Evolutionary conservation across 2,329 filamentous ascomycete genomes (phyloP), one percentile per base, ranked within the genome.

Genomic region (Purpureocillium lavendulum): DNA sequence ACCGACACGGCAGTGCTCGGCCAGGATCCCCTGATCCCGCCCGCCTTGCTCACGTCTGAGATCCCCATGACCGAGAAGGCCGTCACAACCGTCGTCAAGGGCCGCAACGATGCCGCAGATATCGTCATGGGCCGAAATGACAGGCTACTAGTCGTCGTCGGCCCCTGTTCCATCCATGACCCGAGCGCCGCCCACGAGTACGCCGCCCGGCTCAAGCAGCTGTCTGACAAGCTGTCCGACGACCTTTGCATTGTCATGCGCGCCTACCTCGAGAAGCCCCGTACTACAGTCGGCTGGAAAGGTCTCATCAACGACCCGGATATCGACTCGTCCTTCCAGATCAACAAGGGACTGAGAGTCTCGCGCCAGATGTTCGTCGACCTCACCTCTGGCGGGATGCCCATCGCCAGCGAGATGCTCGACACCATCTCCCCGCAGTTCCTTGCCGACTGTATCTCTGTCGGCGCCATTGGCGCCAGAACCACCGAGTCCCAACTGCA

Each of bases 351-450:
- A 39, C 76, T 98, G 41, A 80, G 87, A 24, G 80, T 95, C 41
- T 90, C 86, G n/a, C 78, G 92, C 53, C 84, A 95, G 68, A 75
- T 98, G 58, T 98, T 96, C 70, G 80, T 84, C 53, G 89, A 97
- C 58, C 73, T 98, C 45, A 98, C 90, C 29, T 72, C 72, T 45
- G 72, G 74, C 48, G 92, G 92, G 52, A 88, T 98, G 77, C 92
- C 92, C 43, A 94, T 98, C 62, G 92, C 92, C 42, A 88, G 80
- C 48, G 92, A 98, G 71, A 97, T 98, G 92, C 78, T 98, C 42
- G 92, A 98, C 62, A 98, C 92, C 49, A 97, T 98, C 65, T 95
- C 87, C 4, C 92, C 92, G 6, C 92, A 98, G 73, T 98, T 92
- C 75, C 80, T 97, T 33, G 88, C 92, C 45, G 92, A 98, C 64